Evolutionary conservation across 1,139 yeast genomes (phyloP).

Genomic region (Sugiyamaella grinbergsii): DNA sequence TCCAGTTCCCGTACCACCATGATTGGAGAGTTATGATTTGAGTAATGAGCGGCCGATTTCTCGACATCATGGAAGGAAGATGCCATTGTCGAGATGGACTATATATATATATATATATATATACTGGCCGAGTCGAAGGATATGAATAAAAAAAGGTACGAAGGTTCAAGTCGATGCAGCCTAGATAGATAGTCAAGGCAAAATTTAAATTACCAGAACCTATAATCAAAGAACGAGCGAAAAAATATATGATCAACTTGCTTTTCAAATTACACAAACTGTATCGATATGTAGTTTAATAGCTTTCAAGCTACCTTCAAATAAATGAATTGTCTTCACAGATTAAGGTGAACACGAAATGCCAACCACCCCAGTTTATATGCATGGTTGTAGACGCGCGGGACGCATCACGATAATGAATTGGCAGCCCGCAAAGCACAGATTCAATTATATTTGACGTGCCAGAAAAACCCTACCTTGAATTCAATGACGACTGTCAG

Average conservation of each 20-base stretch:
- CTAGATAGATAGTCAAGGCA: neutral
- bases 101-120: no score
- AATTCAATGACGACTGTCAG: neutral
- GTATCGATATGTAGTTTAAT: no score
- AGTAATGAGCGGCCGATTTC: conserved; percentile 16
- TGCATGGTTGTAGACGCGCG: neutral
- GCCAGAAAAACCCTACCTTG: conserved; percentile 4
- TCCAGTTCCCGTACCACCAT: conserved; percentile 29
- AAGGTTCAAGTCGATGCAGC: no score
- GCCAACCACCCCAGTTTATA: conserved; percentile 15
- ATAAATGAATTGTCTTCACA: no score
- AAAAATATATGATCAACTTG: no score
- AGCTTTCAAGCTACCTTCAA: no score
- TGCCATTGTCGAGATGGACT: neutral
- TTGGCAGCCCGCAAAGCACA: no score
- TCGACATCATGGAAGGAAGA: conserved; percentile 16
- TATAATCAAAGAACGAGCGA: neutral
- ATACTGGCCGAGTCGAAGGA: neutral
- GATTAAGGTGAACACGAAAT: no score
- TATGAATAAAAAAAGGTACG: no score
- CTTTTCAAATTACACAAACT: no score
- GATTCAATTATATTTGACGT: no score
- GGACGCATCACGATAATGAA: neutral
- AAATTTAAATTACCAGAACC: neutral
- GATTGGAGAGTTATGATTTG: conserved; percentile 4